Conservation (phyloP, 2,329 filamentous ascomycete species). For the Colletotrichum spinosum region DNA sequence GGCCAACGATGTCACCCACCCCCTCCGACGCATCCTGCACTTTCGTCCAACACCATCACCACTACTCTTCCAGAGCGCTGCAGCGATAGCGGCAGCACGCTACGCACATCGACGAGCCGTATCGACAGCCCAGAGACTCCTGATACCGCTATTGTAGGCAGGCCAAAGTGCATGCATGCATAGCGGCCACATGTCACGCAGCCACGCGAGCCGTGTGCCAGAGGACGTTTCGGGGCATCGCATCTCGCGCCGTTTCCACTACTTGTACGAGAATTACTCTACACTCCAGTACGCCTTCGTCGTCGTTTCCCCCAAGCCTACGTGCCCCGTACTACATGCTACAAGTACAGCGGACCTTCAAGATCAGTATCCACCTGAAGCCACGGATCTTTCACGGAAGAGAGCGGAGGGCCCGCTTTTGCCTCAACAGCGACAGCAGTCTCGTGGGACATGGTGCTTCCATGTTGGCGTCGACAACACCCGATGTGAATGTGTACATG, state of each 20-base stretch:
- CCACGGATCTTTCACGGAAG: background rate
- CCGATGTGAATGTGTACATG: conserved; percentile 7
- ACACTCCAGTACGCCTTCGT: background rate
- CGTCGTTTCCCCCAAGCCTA: background rate
- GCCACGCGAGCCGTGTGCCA: background rate
- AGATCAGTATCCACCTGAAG: conserved; percentile 1
- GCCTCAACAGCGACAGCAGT: background rate
- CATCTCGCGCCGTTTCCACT: background rate
- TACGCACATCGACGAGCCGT: conserved; percentile 18
- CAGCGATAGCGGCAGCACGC: background rate
- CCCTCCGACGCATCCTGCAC: conserved; percentile 1
- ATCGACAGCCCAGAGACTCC: background rate
- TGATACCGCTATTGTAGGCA: background rate
- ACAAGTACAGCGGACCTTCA: background rate
- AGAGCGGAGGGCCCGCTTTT: conserved; percentile 8
- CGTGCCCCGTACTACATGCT: too few relatives aligned
- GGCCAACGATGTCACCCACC: background rate
- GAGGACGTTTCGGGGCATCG: background rate
- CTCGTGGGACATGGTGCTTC: conserved; percentile 17
- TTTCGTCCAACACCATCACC: background rate
- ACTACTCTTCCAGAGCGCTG: background rate
- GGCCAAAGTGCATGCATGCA: background rate
- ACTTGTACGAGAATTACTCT: background rate
- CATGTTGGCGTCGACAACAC: conserved; percentile 29
- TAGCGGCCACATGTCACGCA: background rate